phyloP scores from a whole-genome alignment of 257 asterid genomes.

The Fraxinus excelsior region DNA sequence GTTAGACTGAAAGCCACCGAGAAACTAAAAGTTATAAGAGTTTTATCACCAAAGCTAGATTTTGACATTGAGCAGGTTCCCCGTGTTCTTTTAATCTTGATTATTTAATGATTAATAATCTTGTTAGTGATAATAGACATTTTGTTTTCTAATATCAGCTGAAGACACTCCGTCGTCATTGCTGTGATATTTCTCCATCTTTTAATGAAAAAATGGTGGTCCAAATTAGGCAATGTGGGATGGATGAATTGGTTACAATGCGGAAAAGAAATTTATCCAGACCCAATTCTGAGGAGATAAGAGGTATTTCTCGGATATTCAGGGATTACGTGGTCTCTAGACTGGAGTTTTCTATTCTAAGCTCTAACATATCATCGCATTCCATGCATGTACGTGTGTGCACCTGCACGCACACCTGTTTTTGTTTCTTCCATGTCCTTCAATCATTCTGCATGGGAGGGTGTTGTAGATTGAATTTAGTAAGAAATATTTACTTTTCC shows the following conservation, averaged over 20 bases:
- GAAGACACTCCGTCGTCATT: constrained; percentile 65
- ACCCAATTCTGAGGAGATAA: neutral
- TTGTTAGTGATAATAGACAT: constrained; percentile 12
- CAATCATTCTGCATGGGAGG: neutral
- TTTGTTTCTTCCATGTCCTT: neutral
- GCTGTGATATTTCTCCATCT: constrained; percentile 63
- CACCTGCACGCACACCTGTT: no score
- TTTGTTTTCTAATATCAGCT: constrained; percentile 38
- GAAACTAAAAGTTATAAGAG: constrained; percentile 45
- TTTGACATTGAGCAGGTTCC: constrained; percentile 55
- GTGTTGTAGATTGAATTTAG: neutral
- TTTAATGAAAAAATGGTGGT: constrained; percentile 42
- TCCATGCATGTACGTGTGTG: neutral
- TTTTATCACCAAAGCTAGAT: constrained; percentile 39
- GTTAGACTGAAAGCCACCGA: constrained; percentile 33
- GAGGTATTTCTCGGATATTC: neutral
- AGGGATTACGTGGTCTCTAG: neutral
- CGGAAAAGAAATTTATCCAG: constrained; percentile 22
- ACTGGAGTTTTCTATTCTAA: no score
- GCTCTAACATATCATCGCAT: no score
- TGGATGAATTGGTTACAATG: constrained; percentile 57
- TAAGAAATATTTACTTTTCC: no score
- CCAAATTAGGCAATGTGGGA: constrained; percentile 60
- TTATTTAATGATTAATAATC: constrained; percentile 6
- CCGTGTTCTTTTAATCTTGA: neutral